These are phyloP conservation scores for Porcisia hertigi DNA, from an alignment of 208 protist genomes.

Conservation along the genomic window DNA sequence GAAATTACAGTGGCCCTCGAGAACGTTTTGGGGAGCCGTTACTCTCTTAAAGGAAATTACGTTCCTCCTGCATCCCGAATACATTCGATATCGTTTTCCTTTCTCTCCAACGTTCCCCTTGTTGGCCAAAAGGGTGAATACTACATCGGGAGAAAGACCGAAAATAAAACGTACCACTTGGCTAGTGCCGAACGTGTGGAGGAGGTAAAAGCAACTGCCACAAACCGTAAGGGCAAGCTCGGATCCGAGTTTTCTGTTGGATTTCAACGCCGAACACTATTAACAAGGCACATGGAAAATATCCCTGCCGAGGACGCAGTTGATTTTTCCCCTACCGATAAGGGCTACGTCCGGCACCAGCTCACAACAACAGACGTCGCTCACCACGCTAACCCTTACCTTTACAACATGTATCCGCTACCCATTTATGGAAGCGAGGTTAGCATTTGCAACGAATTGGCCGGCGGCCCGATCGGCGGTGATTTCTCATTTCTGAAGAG, in stretches of 20 bases:
- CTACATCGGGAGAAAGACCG: slow-evolving; percentile 59
- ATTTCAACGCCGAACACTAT: slow-evolving; percentile 64
- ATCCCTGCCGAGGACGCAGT: slow-evolving; percentile 32
- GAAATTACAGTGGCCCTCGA: slow-evolving; percentile 74
- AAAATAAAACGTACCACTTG: slow-evolving; percentile 72
- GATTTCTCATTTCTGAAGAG: slow-evolving; percentile 70
- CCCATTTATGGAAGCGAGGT: slow-evolving; percentile 67
- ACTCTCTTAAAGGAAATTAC: slow-evolving; percentile 80
- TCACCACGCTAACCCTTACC: slow-evolving; percentile 73
- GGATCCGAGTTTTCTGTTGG: slow-evolving; percentile 65
- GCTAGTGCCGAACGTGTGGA: slow-evolving; percentile 65
- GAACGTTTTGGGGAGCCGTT: slow-evolving; percentile 76
- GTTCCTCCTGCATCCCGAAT: slow-evolving; percentile 75
- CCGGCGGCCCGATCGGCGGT: slow-evolving; percentile 53
- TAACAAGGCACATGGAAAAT: slow-evolving; percentile 52
- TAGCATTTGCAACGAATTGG: slow-evolving; percentile 63
- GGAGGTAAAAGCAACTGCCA: slow-evolving; percentile 66
- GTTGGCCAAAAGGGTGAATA: slow-evolving; percentile 84
- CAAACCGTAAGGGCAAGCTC: slow-evolving; percentile 54
- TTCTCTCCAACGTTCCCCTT: slow-evolving; percentile 77
- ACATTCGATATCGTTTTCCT: slow-evolving; percentile 71
- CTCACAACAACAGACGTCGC: slow-evolving; percentile 44
- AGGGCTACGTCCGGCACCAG: slow-evolving; percentile 74
- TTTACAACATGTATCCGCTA: slow-evolving; percentile 87
- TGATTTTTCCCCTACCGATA: slow-evolving; percentile 65